phyloP scores from a whole-genome alignment of 1,139 yeast genomes.

The Yamadazyma siamensis region DNA sequence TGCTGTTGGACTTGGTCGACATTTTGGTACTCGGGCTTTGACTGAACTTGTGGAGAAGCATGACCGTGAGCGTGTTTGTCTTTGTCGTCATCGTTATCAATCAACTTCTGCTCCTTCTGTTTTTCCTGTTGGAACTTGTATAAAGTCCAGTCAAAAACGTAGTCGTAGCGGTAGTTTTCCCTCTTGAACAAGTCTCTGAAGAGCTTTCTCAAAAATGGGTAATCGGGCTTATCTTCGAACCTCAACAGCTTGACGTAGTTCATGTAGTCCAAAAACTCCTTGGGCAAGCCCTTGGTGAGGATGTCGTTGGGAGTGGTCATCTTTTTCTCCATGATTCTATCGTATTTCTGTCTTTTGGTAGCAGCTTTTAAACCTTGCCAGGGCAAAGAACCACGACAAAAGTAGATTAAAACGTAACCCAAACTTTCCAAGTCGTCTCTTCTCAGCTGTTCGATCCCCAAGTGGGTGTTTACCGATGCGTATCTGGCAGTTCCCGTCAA shows the following conservation, averaged over 20 bases:
- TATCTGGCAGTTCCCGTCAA: conserved; percentile 97
- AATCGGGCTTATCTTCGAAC: conserved; percentile 96
- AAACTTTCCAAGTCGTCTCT: conserved; percentile 95
- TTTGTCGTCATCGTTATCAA: conserved; percentile 10
- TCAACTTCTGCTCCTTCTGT: conserved; percentile 49
- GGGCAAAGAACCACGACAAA: conserved; percentile 92
- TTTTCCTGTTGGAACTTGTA: conserved; percentile 71
- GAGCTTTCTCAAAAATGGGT: conserved; percentile 80
- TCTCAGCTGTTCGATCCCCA: conserved; percentile 95
- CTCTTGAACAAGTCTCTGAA: conserved; percentile 87
- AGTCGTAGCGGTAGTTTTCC: conserved; percentile 89
- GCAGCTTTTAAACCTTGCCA: conserved; percentile 99
- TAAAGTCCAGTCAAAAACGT: conserved; percentile 95
- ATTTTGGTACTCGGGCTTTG: too few species aligned
- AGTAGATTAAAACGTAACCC: conserved; percentile 93
- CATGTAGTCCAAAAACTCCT: conserved; percentile 85
- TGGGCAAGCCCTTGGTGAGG: conserved; percentile 87
- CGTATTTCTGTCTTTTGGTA: conserved; percentile 95
- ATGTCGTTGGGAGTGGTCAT: conserved; percentile 89
- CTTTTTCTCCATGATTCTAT: conserved; percentile 93
- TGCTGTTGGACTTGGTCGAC: conserved; percentile 2
- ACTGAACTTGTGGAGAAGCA: too few species aligned
- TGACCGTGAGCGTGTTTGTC: conserved; percentile 1
- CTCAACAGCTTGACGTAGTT: conserved; percentile 86
- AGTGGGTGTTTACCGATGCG: conserved; percentile 92